Evolutionary conservation across 768 basidiomycete species (phyloP).

Genomic region (Amanita muscaria): DNA sequence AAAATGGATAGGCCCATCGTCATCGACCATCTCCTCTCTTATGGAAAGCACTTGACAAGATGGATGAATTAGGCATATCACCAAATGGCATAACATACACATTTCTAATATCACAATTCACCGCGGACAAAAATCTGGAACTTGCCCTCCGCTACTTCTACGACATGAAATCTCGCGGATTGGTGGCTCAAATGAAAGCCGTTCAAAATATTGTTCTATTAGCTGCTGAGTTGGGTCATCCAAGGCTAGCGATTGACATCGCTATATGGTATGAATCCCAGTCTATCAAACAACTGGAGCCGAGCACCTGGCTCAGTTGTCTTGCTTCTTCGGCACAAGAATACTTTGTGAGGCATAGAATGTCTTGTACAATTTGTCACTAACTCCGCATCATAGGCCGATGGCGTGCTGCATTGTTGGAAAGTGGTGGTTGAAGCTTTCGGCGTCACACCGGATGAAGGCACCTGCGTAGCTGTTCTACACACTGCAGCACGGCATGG

Average conservation of each 20-base stretch:
- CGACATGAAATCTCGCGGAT: conserved; percentile 43
- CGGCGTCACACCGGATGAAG: conserved; percentile 61
- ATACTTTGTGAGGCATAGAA: conserved; percentile 49
- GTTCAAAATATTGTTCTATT: conserved; percentile 44
- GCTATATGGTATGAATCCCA: conserved; percentile 49
- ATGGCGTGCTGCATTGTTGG: conserved; percentile 64
- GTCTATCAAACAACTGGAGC: conserved; percentile 44
- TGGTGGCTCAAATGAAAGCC: conserved; percentile 42
- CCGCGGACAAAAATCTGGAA: conserved; percentile 47
- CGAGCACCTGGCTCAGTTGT: conserved; percentile 55
- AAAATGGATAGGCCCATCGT: conserved; percentile 35
- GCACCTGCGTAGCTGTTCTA: conserved; percentile 59
- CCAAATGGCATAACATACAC: conserved; percentile 49
- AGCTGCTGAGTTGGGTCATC: conserved; percentile 43
- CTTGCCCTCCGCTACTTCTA: conserved; percentile 51
- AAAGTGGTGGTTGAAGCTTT: conserved; percentile 41
- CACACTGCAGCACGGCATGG: conserved; percentile 68
- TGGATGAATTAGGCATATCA: conserved; percentile 39
- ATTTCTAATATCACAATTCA: conserved; percentile 40
- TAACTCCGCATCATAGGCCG: conserved; percentile 33
- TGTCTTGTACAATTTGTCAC: conserved; percentile 3
- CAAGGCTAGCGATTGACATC: conserved; percentile 67
- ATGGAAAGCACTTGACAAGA: conserved; percentile 44
- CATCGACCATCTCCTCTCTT: conserved; percentile 29
- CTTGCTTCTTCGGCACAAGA: conserved; percentile 54